Evolutionary conservation across 495 filamentous ascomycete species (phyloP).

Genomic region (Peziza echinospora): DNA sequence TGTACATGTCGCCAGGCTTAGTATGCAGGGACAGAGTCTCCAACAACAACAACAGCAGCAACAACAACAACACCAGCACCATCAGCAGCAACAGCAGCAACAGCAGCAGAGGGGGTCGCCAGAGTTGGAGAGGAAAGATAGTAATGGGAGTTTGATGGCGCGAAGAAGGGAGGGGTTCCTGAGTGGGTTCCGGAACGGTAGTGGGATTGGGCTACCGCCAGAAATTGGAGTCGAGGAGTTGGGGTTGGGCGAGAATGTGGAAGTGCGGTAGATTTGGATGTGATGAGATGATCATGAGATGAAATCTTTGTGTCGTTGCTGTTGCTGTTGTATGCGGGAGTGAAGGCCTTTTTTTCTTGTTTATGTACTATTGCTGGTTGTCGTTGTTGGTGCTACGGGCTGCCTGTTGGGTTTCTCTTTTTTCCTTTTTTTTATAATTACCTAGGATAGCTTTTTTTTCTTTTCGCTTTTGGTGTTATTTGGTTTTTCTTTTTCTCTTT

Average conservation of each 20-base stretch:
- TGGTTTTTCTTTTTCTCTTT: slow-evolving; percentile 4
- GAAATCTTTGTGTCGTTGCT: slow-evolving; percentile 1
- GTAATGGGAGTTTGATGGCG: slow-evolving; percentile 1
- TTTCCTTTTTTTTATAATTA: slow-evolving; percentile 11
- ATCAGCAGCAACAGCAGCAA: neutral
- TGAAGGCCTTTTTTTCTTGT: neutral
- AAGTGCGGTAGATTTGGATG: slow-evolving; percentile 2
- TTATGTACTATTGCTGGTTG: neutral
- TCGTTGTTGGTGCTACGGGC: slow-evolving; percentile 2
- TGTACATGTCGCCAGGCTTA: too few relatives aligned
- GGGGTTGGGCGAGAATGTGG: slow-evolving; percentile 7
- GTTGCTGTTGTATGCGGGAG: neutral
- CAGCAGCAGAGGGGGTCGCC: neutral
- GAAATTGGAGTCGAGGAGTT: slow-evolving; percentile 8
- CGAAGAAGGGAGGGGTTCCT: slow-evolving; percentile 2
- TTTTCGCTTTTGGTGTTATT: slow-evolving; percentile 9
- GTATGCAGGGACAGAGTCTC: neutral
- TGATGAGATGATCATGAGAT: neutral
- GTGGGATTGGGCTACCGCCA: slow-evolving; percentile 8
- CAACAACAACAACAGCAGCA: neutral
- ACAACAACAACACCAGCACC: neutral
- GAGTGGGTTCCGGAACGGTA: slow-evolving; percentile 2
- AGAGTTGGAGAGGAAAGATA: neutral
- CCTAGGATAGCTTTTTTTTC: slow-evolving; percentile 14
- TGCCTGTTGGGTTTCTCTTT: slow-evolving; percentile 9